A percentile compares a stretch with the other conserved stretches of the same genome.
Conservation (phyloP, 2,329 filamentous ascomycete genomes). For the Aureobasidium mangrovei region DNA sequence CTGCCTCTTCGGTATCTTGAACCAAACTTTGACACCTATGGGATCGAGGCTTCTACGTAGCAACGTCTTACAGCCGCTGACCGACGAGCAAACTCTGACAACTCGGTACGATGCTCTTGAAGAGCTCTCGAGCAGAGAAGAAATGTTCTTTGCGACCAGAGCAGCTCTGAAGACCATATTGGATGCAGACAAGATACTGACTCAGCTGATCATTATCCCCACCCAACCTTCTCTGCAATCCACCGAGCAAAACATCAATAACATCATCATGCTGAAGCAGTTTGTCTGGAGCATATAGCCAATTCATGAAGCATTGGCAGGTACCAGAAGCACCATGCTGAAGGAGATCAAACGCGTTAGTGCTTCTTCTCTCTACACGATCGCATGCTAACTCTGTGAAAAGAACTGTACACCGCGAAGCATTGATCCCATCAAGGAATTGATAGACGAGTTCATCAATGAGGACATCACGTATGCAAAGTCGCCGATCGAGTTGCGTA, state of each 20-base stretch:
- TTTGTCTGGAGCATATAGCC: conserved; percentile 62
- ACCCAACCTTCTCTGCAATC: conserved; percentile 55
- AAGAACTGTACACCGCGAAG: conserved; percentile 57
- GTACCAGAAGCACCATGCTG: conserved; percentile 57
- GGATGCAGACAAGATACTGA: conserved; percentile 73
- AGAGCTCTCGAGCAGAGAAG: conserved; percentile 72
- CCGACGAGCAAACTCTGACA: conserved; percentile 56
- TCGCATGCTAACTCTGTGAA: not conserved
- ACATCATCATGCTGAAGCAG: conserved; percentile 77
- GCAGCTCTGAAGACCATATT: conserved; percentile 67
- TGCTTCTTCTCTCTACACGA: not conserved
- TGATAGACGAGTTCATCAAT: conserved; percentile 67
- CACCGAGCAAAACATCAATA: conserved; percentile 74
- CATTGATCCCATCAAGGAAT: conserved; percentile 49
- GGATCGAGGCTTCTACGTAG: conserved; percentile 72
- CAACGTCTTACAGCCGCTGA: conserved; percentile 84
- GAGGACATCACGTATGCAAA: conserved; percentile 70
- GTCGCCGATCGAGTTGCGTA: conserved; percentile 73
- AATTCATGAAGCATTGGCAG: conserved; percentile 58
- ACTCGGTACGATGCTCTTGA: conserved; percentile 74
- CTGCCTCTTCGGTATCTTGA: conserved; percentile 75
- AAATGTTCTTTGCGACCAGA: conserved; percentile 71
- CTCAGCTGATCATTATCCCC: conserved; percentile 72
- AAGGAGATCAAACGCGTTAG: conserved; percentile 50
- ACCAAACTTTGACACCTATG: conserved; percentile 82